A percentile compares a stretch with the other conserved stretches of the same genome.
These are phyloP conservation scores for Nicotiana noctiflora DNA, from an alignment of 257 asterid genomes.

Conservation along the genomic window DNA sequence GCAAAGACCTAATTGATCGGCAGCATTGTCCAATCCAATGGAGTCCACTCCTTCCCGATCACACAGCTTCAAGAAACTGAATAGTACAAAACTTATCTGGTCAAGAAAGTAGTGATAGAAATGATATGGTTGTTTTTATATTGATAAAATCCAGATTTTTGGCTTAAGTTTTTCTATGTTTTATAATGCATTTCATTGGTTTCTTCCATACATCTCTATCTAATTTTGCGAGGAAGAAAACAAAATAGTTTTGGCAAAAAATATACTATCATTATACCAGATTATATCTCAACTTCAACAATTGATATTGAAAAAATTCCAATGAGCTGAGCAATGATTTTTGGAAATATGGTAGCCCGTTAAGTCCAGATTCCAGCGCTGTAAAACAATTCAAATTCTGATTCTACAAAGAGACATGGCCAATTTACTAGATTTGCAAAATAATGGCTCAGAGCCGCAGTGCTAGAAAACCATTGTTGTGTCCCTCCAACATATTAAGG, in stretches of 20 bases:
- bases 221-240: background rate
- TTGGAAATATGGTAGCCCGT: background rate
- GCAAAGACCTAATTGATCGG: conserved; percentile 43
- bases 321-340: background rate
- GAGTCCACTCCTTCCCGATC: conserved; percentile 47
- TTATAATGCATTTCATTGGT: background rate
- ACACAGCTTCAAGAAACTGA: conserved; percentile 57
- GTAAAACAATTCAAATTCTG: background rate
- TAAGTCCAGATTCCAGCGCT: background rate
- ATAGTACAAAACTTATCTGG: conserved; percentile 9
- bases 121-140: background rate
- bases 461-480: background rate
- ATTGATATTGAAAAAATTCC: background rate
- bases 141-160: background rate
- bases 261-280: background rate
- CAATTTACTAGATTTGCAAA: background rate
- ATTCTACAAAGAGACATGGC: background rate
- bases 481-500: background rate
- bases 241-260: background rate
- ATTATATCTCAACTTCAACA: background rate
- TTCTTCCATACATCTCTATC: background rate
- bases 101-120: background rate
- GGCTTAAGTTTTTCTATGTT: background rate
- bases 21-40: conserved; percentile 51
- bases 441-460: background rate